Evolutionary conservation across 1,139 yeast species (phyloP).

Genomic region (Geotrichum australiense): DNA sequence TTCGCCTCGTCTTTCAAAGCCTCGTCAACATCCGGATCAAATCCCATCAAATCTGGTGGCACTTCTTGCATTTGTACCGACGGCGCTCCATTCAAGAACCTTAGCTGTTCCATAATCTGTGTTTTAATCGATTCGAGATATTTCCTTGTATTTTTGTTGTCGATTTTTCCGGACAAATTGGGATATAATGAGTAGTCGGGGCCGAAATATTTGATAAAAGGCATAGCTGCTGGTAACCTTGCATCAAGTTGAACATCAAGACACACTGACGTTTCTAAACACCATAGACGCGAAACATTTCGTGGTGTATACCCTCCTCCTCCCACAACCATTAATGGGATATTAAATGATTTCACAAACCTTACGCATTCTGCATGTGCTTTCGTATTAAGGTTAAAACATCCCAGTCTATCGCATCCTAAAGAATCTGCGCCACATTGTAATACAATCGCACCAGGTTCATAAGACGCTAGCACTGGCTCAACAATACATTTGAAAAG

Average conservation of each 20-base stretch:
- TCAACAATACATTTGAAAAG: constrained; percentile 80
- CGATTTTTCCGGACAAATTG: constrained; percentile 77
- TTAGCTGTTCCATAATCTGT: constrained; percentile 71
- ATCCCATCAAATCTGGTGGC: constrained; percentile 55
- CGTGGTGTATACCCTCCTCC: constrained; percentile 98
- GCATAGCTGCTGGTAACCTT: constrained; percentile 69
- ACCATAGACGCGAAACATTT: constrained; percentile 91
- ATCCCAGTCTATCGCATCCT: constrained; percentile 88
- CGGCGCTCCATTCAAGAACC: constrained; percentile 86
- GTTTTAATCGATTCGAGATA: constrained; percentile 74
- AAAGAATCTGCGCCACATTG: constrained; percentile 98
- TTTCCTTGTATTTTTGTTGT: constrained; percentile 78
- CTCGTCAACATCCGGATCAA: constrained; percentile 14
- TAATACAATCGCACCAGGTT: constrained; percentile 87
- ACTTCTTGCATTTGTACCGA: constrained; percentile 86
- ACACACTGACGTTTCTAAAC: constrained; percentile 85
- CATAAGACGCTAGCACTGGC: constrained; percentile 73
- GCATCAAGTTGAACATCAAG: constrained; percentile 71
- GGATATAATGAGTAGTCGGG: constrained; percentile 93
- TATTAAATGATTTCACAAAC: constrained; percentile 74
- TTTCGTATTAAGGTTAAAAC: constrained; percentile 80
- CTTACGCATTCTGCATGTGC: constrained; percentile 96
- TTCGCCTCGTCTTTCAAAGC: constrained; percentile 21
- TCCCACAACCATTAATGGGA: constrained; percentile 87
- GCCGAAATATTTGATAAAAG: constrained; percentile 82